Base-by-base conservation (phyloP, 768 basidiomycete species). In the Exidia glandulosa region DNA sequence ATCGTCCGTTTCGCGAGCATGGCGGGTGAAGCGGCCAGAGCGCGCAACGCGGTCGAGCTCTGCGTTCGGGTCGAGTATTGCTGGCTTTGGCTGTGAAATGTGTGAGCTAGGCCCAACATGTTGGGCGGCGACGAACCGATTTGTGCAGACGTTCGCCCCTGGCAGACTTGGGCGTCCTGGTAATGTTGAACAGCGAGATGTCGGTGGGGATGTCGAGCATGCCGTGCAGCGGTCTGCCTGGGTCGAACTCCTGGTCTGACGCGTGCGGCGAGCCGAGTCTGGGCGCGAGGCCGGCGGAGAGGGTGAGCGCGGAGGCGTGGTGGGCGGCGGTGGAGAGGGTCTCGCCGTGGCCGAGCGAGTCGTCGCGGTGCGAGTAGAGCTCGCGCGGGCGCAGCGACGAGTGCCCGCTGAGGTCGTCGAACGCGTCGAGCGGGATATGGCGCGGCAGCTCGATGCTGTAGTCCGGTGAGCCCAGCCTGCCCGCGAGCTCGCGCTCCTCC, bases 231-330 rank as follows among this genome's bases (percentile, higher is more conserved):
- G 88, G 87, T 25, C 90, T 77, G 33, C 93, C 90, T 3, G 90
- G 90, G 69, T 93, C 90, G 63, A 88, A 93, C 67, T 93, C 90
- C 45, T 86, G n/a, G n/a, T n/a, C n/a, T n/a, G n/a, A 86, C 37
- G 85, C 88, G 69, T 85, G 88, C 57, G 87, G 67, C 65, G 83
- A 79, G 19, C 74, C 68, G 78, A 56, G 71, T 16, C 62, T 62
- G 65, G 19, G 47, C 59, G 80, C 85, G 10, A 95, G 78, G 1
- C 94, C 93, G 3, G 91, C 90, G 57, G 81, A 88, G 19, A 96
- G 78, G 0, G 94, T 95, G 57, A 95, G 76, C 2, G 83, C 90
- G 63, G 87, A 90, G 29, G 90, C 92, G 72, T 96, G 94, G 71
- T 96, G 94, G 1, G 86, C 90, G 9, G 83, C 84, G 0, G 93